Evolutionary conservation across 306 rosid species (phyloP).

Genomic region (Vigna trinervia): DNA sequence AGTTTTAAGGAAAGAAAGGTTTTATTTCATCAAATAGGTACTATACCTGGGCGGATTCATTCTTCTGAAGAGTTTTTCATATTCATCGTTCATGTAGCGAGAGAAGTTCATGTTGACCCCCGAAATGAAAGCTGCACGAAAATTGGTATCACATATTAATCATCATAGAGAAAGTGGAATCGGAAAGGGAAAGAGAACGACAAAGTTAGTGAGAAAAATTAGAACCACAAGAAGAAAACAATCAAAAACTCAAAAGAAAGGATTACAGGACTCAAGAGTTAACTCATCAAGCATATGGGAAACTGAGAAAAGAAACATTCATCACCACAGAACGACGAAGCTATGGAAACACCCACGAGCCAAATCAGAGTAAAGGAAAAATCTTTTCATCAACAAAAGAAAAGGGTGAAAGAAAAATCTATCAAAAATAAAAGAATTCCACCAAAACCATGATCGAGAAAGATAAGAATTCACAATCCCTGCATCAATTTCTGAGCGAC

Average conservation of each 20-base stretch:
- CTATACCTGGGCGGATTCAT: conserved; percentile 84
- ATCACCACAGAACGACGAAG: too few relatives aligned
- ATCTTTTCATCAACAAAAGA: too few relatives aligned
- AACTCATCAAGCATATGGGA: too few relatives aligned
- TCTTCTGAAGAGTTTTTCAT: conserved; percentile 83
- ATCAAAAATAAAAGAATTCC: too few relatives aligned
- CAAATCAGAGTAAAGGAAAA: too few relatives aligned
- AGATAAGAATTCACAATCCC: too few relatives aligned
- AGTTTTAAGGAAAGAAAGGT: conserved; percentile 21
- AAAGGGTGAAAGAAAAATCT: too few relatives aligned
- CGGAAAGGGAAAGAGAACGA: neutral
- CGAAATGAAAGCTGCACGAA: conserved; percentile 59
- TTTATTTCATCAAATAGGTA: conserved; percentile 33
- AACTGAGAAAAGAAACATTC: too few relatives aligned
- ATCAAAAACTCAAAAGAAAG: conserved; percentile 21
- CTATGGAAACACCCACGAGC: too few relatives aligned
- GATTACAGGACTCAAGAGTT: conserved; percentile 33
- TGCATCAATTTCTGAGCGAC: too few relatives aligned
- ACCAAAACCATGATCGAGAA: too few relatives aligned
- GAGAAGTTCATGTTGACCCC: conserved; percentile 81
- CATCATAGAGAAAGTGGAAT: conserved; percentile 42
- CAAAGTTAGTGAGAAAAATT: conserved; percentile 40
- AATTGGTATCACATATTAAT: conserved; percentile 44
- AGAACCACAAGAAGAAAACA: conserved; percentile 44
- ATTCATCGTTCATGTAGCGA: conserved; percentile 81